A percentile compares a stretch with the other conserved stretches of the same genome.
phyloP scores from a whole-genome alignment of 768 basidiomycete genomes.

The Dioszegia hungarica region DNA sequence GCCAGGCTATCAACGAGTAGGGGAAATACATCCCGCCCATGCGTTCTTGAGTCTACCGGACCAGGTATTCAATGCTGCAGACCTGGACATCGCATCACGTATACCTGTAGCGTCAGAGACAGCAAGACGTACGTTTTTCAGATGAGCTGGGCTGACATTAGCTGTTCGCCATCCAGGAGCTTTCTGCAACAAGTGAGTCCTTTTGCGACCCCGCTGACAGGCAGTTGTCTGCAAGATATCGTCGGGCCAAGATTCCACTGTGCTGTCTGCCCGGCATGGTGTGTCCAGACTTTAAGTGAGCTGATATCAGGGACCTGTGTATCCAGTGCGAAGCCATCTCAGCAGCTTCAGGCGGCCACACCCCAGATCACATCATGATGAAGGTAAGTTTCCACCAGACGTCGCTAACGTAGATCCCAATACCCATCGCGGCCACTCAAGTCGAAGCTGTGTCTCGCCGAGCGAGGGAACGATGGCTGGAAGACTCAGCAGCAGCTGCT shows the following conservation, averaged over 20 bases:
- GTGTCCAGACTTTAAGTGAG: not conserved
- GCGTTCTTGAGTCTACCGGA: slow-evolving; percentile 79
- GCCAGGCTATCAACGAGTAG: slow-evolving; percentile 64
- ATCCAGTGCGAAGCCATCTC: slow-evolving; percentile 42
- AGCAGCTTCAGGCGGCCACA: slow-evolving; percentile 31
- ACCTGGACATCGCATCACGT: not conserved
- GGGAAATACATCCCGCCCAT: slow-evolving; percentile 85
- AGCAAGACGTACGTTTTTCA: not conserved
- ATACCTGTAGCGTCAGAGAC: not conserved
- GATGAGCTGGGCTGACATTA: not conserved
- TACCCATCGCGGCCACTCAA: slow-evolving; percentile 68
- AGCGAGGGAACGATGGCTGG: slow-evolving; percentile 71
- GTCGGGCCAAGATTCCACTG: slow-evolving; percentile 91
- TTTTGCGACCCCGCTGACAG: not conserved
- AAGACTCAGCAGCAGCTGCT: slow-evolving; percentile 49
- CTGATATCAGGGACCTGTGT: slow-evolving; percentile 44
- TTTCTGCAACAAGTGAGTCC: slow-evolving; percentile 75
- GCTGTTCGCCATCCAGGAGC: slow-evolving; percentile 62
- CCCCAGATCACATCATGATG: slow-evolving; percentile 72
- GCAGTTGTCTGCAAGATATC: slow-evolving; percentile 80
- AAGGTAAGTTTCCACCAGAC: slow-evolving; percentile 57
- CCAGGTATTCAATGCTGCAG: slow-evolving; percentile 33
- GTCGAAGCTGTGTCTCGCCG: slow-evolving; percentile 70
- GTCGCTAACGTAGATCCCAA: slow-evolving; percentile 64
- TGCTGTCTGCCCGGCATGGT: slow-evolving; percentile 68